Conservation (phyloP, 352 stramenopile species). For the Pythium rhizo-oryzae region DNA sequence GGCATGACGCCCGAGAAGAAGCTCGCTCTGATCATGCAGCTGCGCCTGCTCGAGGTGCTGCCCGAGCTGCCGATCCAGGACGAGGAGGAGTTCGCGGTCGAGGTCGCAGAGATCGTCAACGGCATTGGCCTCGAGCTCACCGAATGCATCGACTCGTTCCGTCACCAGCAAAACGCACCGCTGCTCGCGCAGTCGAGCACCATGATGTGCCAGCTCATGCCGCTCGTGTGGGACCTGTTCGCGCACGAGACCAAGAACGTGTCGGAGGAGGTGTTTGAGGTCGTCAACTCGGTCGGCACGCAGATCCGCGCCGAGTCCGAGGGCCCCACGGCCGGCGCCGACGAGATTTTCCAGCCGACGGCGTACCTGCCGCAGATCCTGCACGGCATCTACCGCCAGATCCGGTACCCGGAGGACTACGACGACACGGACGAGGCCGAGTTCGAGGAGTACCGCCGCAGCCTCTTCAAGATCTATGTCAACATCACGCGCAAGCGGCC, state of each 20-base stretch:
- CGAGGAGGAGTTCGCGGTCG: slow-evolving; percentile 82
- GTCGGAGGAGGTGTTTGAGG: slow-evolving; percentile 86
- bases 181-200: slow-evolving; percentile 54
- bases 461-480: slow-evolving; percentile 88
- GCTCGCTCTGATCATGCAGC: slow-evolving; percentile 68
- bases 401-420: slow-evolving; percentile 70
- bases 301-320: slow-evolving; percentile 62
- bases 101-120: slow-evolving; percentile 86
- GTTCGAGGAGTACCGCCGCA: slow-evolving; percentile 85
- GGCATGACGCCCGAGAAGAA: slow-evolving; percentile 87
- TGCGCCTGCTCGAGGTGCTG: slow-evolving; percentile 70
- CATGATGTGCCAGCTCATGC: slow-evolving; percentile 76
- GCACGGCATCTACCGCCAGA: slow-evolving; percentile 84
- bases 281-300: slow-evolving; percentile 78
- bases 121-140: slow-evolving; percentile 78
- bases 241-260: slow-evolving; percentile 83
- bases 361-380: slow-evolving; percentile 79
- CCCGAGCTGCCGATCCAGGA: slow-evolving; percentile 62
- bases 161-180: slow-evolving; percentile 48
- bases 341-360: slow-evolving; percentile 76
- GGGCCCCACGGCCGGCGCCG: slow-evolving; percentile 19
- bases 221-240: slow-evolving; percentile 82
- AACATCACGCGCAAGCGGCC: slow-evolving; percentile 81
- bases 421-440: slow-evolving; percentile 82
- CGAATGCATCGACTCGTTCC: slow-evolving; percentile 80